Percentiles rank a stretch among this genome's conserved stretches.
phyloP scores from a whole-genome alignment of 768 basidiomycete genomes.

The Mycena epipterygia region DNA sequence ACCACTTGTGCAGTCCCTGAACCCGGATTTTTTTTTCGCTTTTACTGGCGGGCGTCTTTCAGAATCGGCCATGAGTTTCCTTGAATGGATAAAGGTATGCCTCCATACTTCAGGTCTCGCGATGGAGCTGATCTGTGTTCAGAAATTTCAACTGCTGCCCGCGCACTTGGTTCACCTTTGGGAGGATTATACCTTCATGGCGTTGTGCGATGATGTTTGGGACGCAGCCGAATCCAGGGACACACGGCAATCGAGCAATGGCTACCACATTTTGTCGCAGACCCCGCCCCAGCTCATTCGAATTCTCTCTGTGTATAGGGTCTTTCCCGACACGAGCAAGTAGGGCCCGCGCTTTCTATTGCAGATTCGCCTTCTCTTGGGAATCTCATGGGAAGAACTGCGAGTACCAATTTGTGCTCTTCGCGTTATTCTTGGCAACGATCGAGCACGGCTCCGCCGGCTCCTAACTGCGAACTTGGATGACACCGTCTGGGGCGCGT shows the following conservation, averaged over 20 bases:
- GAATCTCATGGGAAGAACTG: not conserved
- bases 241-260: not conserved
- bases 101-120: not conserved
- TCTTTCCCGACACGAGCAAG: not conserved
- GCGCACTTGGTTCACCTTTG: not conserved
- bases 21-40: not conserved
- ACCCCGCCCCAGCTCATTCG: not conserved
- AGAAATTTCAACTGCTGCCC: not conserved
- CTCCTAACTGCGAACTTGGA: not conserved
- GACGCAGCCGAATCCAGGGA: no score
- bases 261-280: not conserved
- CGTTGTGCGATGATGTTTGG: not conserved
- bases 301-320: not conserved
- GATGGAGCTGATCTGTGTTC: not conserved
- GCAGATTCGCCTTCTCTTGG: not conserved
- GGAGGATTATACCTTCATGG: constrained; percentile 12
- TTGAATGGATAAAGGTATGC: not conserved
- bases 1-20: not conserved
- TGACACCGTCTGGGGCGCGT: no score
- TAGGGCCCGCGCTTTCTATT: not conserved
- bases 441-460: not conserved
- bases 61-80: not conserved
- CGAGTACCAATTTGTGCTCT: not conserved
- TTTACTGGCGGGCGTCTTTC: not conserved
- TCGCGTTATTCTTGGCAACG: not conserved